Evolutionary conservation across 257 asterid genomes (phyloP), one percentile per base, ranked within the genome.

Genomic region (Scutellaria galericulata): DNA sequence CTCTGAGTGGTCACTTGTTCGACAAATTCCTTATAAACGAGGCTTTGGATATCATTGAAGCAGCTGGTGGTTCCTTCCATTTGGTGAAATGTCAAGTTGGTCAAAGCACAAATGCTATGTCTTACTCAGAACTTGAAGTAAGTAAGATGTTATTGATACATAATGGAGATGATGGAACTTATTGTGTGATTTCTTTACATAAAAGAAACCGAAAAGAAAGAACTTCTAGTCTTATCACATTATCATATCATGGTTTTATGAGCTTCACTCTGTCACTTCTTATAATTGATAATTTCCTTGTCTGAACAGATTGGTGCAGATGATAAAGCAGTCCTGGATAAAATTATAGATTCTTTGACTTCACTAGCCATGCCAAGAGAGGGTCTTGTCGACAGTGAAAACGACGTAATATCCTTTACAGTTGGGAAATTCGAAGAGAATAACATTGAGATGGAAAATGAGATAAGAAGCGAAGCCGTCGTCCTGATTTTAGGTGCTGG

Each of bases 61-160:
- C 92, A 35, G 97, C 99, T 13, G 96, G 98, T 66, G 98, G 97
- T 60, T 91, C 98, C 78, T 95, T 95, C 84, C 97, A 88, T 76
- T 74, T 92, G 85, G 96, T 85, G 75, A 95, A 92, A 86, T 95
- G 93, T 69, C 97, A 91, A 72, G 97, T 95, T 9, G 97, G 99
- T 62, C 95, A 95, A 84, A 90, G 88, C 75, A 72, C 97, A 37
- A 69, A 62, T 46, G 90, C 81, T 12, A 75, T 53, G 82, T 91
- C 99, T 45, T 91, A 90, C 83, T 91, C 99, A 62, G 98, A 95
- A 82, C 92, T 95, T 64, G 92, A 95, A 86, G 98, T 89, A 75
- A 80, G 86, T 72, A 54, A 64, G 59, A 57, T 60, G 52, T 35
- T 42, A 52, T 31, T 31, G 37, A 31, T 31, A 31, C 37, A 20